These are phyloP conservation scores for Mycogone perniciosa DNA, from an alignment of 2,329 filamentous ascomycete genomes.

Conservation along the genomic window DNA sequence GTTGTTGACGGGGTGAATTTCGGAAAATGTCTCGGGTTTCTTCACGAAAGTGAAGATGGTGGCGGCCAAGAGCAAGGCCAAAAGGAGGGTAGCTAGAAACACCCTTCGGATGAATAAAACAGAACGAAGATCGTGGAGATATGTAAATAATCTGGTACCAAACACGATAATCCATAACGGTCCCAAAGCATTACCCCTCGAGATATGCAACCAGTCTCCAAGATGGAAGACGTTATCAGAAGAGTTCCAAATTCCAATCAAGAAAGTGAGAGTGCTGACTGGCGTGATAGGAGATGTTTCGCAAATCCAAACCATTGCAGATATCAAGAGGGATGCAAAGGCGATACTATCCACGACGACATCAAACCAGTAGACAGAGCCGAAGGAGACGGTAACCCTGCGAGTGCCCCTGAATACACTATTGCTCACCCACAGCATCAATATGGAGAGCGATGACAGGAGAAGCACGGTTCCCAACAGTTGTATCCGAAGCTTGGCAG, in stretches of 20 bases:
- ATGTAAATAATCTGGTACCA: conserved; percentile 39
- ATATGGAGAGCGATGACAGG: conserved; percentile 33
- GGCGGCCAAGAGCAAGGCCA: conserved; percentile 30
- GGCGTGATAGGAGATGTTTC: conserved; percentile 41
- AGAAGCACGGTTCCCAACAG: conserved; percentile 38
- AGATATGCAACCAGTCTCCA: conserved; percentile 41
- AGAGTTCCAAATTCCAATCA: conserved; percentile 33
- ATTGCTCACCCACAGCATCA: conserved; percentile 30
- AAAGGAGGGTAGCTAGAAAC: conserved; percentile 33
- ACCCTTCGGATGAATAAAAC: conserved; percentile 38
- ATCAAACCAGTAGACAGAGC: conserved; percentile 43
- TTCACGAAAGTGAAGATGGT: conserved; percentile 32
- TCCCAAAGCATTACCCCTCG: conserved; percentile 29
- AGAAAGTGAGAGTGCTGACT: conserved; percentile 36
- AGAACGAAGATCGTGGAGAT: conserved; percentile 36
- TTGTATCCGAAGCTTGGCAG: conserved; percentile 40
- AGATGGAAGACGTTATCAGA: conserved; percentile 30
- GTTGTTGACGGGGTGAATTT: conserved; percentile 41
- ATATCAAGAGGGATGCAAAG: conserved; percentile 39
- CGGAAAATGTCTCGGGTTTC: conserved; percentile 21
- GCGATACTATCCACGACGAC: conserved; percentile 42
- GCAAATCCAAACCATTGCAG: conserved; percentile 39
- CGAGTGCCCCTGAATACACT: conserved; percentile 23
- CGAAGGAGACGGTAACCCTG: conserved; percentile 27
- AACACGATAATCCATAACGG: conserved; percentile 34